A percentile compares a stretch with the other conserved stretches of the same genome.
phyloP scores from a whole-genome alignment of 805 yeast species.

The Dipodascus albidus region DNA sequence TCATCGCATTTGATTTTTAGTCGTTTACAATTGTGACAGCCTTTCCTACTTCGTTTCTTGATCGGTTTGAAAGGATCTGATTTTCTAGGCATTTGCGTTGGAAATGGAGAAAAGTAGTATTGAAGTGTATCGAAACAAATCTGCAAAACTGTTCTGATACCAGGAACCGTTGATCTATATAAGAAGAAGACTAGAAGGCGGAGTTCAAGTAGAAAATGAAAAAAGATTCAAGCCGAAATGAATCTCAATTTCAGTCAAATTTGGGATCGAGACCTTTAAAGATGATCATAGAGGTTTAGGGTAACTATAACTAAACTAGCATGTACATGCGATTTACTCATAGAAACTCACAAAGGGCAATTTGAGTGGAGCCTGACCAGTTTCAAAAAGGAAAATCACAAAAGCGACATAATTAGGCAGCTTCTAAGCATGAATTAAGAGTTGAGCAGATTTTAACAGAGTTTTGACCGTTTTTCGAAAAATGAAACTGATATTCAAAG shows the following conservation, averaged over 20 bases:
- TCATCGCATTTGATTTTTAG: slow-evolving; percentile 48
- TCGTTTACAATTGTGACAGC: slow-evolving; percentile 21
- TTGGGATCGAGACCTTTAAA: no score
- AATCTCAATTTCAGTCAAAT: not conserved
- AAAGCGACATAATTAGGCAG: no score
- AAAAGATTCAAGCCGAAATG: no score
- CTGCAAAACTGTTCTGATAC: not conserved
- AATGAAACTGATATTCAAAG: no score
- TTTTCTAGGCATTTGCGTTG: not conserved
- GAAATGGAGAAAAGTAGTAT: not conserved
- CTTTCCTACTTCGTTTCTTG: slow-evolving; percentile 16
- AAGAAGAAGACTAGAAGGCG: no score
- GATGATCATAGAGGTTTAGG: not conserved
- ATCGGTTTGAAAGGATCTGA: slow-evolving; percentile 1
- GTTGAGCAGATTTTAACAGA: no score
- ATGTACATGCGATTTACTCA: not conserved
- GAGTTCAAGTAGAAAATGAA: not conserved
- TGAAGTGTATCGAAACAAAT: not conserved
- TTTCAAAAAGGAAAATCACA: not conserved
- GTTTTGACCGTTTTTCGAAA: no score
- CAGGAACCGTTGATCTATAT: no score
- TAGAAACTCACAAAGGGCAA: not conserved
- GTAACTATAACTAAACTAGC: not conserved
- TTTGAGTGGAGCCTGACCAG: not conserved
- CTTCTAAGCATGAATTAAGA: no score